phyloP scores from a whole-genome alignment of 257 asterid genomes.

The Prunella vulgaris region DNA sequence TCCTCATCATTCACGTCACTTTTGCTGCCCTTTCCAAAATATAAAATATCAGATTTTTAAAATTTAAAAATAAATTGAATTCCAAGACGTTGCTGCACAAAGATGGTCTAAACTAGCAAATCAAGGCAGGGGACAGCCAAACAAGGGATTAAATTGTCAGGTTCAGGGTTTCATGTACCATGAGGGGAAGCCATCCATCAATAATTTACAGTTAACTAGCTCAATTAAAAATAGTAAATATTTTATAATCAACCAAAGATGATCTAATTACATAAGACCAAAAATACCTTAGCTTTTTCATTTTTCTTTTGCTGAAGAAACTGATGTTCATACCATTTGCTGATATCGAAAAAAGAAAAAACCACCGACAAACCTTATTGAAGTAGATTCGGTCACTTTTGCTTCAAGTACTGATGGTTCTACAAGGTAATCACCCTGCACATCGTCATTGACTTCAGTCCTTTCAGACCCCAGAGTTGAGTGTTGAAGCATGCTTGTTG shows the following conservation, averaged over 20 bases:
- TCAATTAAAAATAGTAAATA: not conserved
- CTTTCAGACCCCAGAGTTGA: constrained; percentile 29
- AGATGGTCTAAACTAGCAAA: not conserved
- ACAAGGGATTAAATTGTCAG: no score
- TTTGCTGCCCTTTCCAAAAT: constrained; percentile 9
- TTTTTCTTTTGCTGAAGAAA: constrained; percentile 1
- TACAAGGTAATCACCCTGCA: constrained; percentile 28
- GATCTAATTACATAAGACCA: no score
- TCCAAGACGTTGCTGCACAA: not conserved
- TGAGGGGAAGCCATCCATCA: not conserved
- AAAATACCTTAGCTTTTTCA: not conserved
- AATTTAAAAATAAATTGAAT: not conserved
- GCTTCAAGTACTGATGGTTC: constrained; percentile 36
- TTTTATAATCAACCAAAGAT: not conserved
- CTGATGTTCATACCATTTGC: not conserved
- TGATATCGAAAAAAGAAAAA: not conserved
- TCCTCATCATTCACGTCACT: constrained; percentile 6
- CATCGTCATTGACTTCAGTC: constrained; percentile 12
- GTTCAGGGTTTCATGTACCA: not conserved
- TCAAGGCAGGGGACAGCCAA: not conserved
- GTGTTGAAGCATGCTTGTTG: constrained; percentile 23
- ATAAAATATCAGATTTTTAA: not conserved
- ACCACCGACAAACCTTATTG: constrained; percentile 30
- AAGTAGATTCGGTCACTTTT: constrained; percentile 24
- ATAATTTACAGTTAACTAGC: not conserved